Evolutionary conservation across 208 protist species (phyloP), one percentile per base, ranked within the genome.

Genomic region (Kentomonas sorsogonicus): DNA sequence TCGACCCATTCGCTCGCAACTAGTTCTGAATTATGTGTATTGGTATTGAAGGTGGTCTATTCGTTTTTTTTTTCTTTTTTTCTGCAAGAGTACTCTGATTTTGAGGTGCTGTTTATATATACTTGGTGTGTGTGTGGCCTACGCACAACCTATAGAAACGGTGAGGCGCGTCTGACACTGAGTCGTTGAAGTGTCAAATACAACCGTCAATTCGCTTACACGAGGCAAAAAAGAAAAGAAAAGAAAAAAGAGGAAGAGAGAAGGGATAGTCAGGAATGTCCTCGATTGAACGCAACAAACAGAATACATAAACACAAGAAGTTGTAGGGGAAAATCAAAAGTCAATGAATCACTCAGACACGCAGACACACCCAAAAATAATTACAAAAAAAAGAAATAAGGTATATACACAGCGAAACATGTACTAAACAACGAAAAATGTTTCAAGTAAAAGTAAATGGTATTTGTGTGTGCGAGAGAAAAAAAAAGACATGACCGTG

Each of bases 181-280:
- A n/a, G n/a, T n/a, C n/a, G 36, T 40, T 40, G 36, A 15, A n/a
- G 9, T 40, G 15, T 40, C 9, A n/a, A 40, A 40, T n/a, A 25
- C 20, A 50, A 36, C 48, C 29, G n/a, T 41, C 38, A 60, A 16
- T 25, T 7, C 23, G 41, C 18, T 46, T 41, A 50, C 5, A 53
- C 46, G 0, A 69, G 31, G 15, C 11, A 22, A 30, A 57, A 64
- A 63, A 55, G 20, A 62, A 39, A 72, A 61, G 11, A 25, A 30
- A 46, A 39, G 6, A 47, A 64, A 55, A 36, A 67, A 41, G 15
- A 47, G 46, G 0, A 47, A 18, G 36, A 60, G 18, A 25, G 40
- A 29, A n/a, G 30, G 22, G 40, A 50, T 20, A 45, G 54, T 36
- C 40, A 38, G 44, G 41, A 55, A 38, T 53, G 27, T 13, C 18